Base-by-base conservation (phyloP, 176 grass and related monocot species). In the Miscanthus lutarioriparius region DNA sequence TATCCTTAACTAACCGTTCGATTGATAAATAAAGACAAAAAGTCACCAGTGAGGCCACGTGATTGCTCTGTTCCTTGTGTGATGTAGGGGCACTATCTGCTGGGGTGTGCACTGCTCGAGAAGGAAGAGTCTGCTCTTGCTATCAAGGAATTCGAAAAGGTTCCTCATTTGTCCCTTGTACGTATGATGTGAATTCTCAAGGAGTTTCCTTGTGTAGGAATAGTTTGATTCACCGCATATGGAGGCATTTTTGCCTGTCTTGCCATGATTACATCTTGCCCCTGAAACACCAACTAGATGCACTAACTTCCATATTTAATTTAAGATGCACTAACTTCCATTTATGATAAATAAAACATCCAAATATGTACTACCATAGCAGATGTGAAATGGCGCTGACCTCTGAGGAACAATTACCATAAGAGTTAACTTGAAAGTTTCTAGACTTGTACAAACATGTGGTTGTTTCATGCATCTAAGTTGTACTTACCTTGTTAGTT, bases 51-150 rank as follows among this genome's bases (percentile, higher is more conserved):
- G 8, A 7, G 26, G 8, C 53, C 22, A 7, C 14, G 6, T 23
- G 11, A 19, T 40, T 49, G 4, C 33, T 64, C 15, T 43, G 3
- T 39, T 79, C 7, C 15, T 39, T 69, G 63, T 51, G 15, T 74
- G 70, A 74, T 89, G 4, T 62, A 95, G 92, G 95, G 82, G 1
- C 90, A 90, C 30, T 95, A 93, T 64, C 48, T 98, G 87, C 65
- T 95, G 28, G 95, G 95, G 6, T 92, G 86, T 65, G 92, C 82
- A 0, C 76, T 97, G 53, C 89, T 93, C 64, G 69, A 98, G n/a
- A 93, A n/a, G n/a, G n/a, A n/a, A 48, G 77, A 95, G 1, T 87
- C 80, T 72, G 17, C 76, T 80, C 75, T 73, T 12, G 82, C 85
- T 66, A 82, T 90, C 45, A 89, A 84, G 26, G 92, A 91, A 61